Evolutionary conservation across 1,139 yeast species (phyloP).

Genomic region (Diutina rugosa): DNA sequence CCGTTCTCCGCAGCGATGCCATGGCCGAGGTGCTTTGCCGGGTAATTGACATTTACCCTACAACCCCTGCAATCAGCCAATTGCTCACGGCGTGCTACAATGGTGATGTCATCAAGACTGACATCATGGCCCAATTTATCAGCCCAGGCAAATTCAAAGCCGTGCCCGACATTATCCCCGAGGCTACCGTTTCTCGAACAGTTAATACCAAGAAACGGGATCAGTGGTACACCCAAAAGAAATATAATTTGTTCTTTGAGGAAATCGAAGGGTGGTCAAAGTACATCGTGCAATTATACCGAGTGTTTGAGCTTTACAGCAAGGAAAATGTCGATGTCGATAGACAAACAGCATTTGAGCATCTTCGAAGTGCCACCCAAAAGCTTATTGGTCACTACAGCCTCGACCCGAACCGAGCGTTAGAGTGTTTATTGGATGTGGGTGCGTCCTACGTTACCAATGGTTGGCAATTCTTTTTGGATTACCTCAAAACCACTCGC

Average conservation of each 20-base stretch:
- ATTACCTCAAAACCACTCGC: slow-evolving; percentile 35
- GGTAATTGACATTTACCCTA: slow-evolving; percentile 32
- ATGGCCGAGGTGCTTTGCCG: slow-evolving; percentile 29
- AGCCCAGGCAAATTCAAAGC: slow-evolving; percentile 22
- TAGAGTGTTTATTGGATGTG: slow-evolving; percentile 49
- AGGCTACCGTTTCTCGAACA: slow-evolving; percentile 21
- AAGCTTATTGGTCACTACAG: slow-evolving; percentile 63
- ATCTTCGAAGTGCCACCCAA: slow-evolving; percentile 38
- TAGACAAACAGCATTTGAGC: slow-evolving; percentile 14
- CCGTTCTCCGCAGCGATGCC: neutral
- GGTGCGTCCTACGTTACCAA: slow-evolving; percentile 30
- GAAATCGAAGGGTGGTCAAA: slow-evolving; percentile 74
- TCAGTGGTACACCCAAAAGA: slow-evolving; percentile 54
- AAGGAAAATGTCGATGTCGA: slow-evolving; percentile 17
- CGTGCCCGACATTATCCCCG: slow-evolving; percentile 23
- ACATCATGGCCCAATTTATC: slow-evolving; percentile 23
- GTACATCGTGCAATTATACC: slow-evolving; percentile 39
- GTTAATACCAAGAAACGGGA: slow-evolving; percentile 35
- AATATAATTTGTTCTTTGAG: slow-evolving; percentile 66
- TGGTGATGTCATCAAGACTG: slow-evolving; percentile 20
- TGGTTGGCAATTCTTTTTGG: slow-evolving; percentile 32
- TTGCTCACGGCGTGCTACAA: slow-evolving; percentile 16
- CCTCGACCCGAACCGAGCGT: slow-evolving; percentile 62
- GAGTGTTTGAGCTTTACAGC: slow-evolving; percentile 28
- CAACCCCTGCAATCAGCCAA: slow-evolving; percentile 13